phyloP scores from a whole-genome alignment of 2,329 filamentous ascomycete species.

The Corniculantispora saksenae region DNA sequence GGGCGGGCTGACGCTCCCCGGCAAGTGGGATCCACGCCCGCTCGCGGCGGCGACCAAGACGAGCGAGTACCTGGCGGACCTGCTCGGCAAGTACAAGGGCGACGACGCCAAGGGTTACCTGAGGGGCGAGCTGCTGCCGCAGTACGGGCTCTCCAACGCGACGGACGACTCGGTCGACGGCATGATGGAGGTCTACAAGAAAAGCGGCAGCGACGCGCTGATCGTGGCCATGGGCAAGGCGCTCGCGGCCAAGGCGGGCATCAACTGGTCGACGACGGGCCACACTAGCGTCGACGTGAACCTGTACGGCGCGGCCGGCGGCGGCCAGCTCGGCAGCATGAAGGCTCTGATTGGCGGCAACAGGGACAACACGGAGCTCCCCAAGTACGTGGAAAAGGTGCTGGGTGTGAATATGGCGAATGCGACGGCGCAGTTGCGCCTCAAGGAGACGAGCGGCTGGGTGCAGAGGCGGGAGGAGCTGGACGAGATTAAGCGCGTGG shows the following conservation, averaged over 20 bases:
- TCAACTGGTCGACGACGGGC: constrained; percentile 26
- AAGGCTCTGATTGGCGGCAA: constrained; percentile 24
- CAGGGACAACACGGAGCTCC: constrained; percentile 31
- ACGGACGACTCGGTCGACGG: constrained; percentile 20
- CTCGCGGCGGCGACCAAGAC: constrained; percentile 23
- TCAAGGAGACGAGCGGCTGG: constrained; percentile 28
- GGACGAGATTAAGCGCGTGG: constrained; percentile 17
- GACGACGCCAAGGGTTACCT: constrained; percentile 23
- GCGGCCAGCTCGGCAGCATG: constrained; percentile 1
- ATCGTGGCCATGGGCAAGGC: constrained; percentile 20
- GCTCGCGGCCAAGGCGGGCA: constrained; percentile 21
- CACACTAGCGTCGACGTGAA: constrained; percentile 27
- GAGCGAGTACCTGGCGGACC: constrained; percentile 21
- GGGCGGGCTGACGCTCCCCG: constrained; percentile 27
- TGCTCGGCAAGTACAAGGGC: constrained; percentile 21
- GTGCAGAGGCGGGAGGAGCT: constrained; percentile 26
- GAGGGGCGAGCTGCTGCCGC: constrained; percentile 20
- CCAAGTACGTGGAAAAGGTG: constrained; percentile 28
- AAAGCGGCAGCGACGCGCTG: constrained; percentile 18
- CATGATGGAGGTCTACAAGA: constrained; percentile 19
- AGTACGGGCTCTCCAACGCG: constrained; percentile 23
- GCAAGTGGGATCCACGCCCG: constrained; percentile 25
- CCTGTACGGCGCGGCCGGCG: constrained; percentile 26
- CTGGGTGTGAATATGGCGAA: constrained; percentile 27
- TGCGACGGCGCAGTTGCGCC: constrained; percentile 26